Percentiles rank a stretch among this genome's conserved stretches.
phyloP scores from a whole-genome alignment of 805 yeast species.

The Kodamaea kaohsiungensis region DNA sequence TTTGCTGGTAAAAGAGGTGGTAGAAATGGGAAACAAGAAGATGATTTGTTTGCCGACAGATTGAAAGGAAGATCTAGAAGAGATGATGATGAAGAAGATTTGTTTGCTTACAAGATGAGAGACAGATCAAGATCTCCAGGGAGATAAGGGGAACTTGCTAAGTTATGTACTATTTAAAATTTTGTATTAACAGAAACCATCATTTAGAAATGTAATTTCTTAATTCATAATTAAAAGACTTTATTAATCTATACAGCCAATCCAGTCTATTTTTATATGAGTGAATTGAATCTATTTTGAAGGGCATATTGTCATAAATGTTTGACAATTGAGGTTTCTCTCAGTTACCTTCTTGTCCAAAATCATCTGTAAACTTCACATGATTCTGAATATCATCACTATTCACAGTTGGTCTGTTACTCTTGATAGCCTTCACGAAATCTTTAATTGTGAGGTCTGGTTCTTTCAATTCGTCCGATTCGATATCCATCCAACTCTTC shows the following conservation, averaged over 20 bases:
- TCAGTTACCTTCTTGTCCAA: slow-evolving; percentile 95
- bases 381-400: slow-evolving; percentile 79
- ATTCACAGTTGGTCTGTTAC: slow-evolving; percentile 94
- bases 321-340: too few relatives aligned
- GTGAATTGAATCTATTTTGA: background rate
- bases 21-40: slow-evolving; percentile 13
- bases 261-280: background rate
- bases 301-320: background rate
- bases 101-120: slow-evolving; percentile 24
- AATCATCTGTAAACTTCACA: slow-evolving; percentile 86
- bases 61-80: slow-evolving; percentile 10
- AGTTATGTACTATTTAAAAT: background rate
- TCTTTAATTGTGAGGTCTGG: slow-evolving; percentile 90
- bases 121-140: slow-evolving; percentile 8
- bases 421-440: slow-evolving; percentile 87
- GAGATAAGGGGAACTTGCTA: background rate
- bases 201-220: too few relatives aligned
- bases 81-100: slow-evolving; percentile 21
- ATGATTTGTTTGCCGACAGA: slow-evolving; percentile 26
- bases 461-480: slow-evolving; percentile 83
- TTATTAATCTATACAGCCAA: background rate
- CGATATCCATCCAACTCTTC: slow-evolving; percentile 92
- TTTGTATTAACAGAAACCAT: too few relatives aligned
- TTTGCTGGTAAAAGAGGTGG: slow-evolving; percentile 21
- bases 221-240: too few relatives aligned